Evolutionary conservation across 2,329 filamentous ascomycete species (phyloP).

Genomic region (Trichoderma lentiforme): DNA sequence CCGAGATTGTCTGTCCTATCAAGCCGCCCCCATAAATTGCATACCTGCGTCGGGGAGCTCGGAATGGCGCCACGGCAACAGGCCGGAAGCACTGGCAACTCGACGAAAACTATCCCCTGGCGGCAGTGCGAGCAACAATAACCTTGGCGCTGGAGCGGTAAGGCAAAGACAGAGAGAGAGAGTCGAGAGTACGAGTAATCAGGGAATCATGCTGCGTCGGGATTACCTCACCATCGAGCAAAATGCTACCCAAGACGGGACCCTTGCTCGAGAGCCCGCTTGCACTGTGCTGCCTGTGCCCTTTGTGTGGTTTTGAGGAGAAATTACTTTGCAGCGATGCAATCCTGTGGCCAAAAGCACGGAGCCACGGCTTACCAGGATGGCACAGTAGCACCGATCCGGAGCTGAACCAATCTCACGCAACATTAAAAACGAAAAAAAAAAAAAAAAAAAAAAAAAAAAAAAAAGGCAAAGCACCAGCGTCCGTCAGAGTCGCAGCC

Average conservation of each 20-base stretch:
- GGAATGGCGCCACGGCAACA: not conserved
- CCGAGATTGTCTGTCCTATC: not conserved
- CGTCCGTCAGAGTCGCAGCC: not conserved
- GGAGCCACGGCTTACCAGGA: not conserved
- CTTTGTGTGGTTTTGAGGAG: not conserved
- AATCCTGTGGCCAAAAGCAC: not conserved
- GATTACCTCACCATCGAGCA: not conserved
- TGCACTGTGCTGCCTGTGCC: not conserved
- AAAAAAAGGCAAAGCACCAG: not conserved
- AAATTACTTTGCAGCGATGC: not conserved
- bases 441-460: not conserved
- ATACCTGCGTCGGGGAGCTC: slow-evolving; percentile 2
- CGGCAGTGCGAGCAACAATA: not conserved
- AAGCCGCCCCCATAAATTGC: not conserved
- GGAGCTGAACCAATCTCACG: not conserved
- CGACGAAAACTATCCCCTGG: not conserved
- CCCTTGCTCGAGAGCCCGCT: not conserved
- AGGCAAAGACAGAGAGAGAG: not conserved
- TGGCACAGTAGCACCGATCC: slow-evolving; percentile 2
- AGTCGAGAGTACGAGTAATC: not conserved
- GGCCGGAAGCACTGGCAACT: not conserved
- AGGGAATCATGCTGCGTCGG: not conserved
- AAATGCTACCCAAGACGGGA: not conserved
- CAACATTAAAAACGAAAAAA: not conserved
- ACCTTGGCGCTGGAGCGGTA: not conserved